These are phyloP conservation scores for Debaryomyces coudertii DNA, from an alignment of 1,139 yeast genomes.

Conservation along the genomic window DNA sequence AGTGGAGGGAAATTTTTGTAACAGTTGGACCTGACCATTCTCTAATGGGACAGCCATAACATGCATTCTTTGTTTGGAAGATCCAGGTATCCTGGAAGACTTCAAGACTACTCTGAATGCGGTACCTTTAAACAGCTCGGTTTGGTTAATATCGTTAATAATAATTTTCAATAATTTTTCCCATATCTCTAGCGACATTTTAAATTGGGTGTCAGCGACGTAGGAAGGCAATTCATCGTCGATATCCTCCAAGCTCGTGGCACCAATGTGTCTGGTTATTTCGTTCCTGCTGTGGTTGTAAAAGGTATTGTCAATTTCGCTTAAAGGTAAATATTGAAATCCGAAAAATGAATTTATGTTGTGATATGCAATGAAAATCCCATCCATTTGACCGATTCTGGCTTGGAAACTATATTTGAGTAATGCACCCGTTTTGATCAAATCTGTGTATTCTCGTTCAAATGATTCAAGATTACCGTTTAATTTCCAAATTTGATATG, in stretches of 20 bases:
- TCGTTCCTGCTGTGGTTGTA: conserved; percentile 25
- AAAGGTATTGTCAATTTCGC: conserved; percentile 61
- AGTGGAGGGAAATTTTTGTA: conserved; percentile 29
- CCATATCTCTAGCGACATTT: conserved; percentile 62
- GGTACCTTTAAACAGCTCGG: conserved; percentile 15
- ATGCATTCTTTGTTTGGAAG: conserved; percentile 16
- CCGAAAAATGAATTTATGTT: conserved; percentile 83
- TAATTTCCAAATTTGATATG: conserved; percentile 66
- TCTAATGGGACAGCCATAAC: conserved; percentile 40
- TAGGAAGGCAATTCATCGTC: conserved; percentile 42
- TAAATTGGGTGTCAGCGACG: conserved; percentile 76
- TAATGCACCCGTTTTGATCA: conserved; percentile 71
- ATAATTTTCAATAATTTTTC: conserved; percentile 50
- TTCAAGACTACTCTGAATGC: conserved; percentile 38
- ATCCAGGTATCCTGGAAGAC: conserved; percentile 15
- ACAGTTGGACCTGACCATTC: conserved; percentile 24
- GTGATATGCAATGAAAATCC: conserved; percentile 90
- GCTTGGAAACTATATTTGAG: conserved; percentile 90
- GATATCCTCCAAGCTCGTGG: conserved; percentile 37
- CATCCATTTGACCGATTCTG: conserved; percentile 95
- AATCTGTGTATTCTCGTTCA: conserved; percentile 76
- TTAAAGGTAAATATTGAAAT: conserved; percentile 81
- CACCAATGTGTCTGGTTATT: conserved; percentile 32
- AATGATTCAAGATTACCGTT: conserved; percentile 75
- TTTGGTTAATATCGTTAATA: conserved; percentile 29